Percentiles rank a stretch among this genome's conserved stretches.
These are phyloP conservation scores for Rhinocladiella similis DNA, from an alignment of 2,329 filamentous ascomycete species.

Conservation along the genomic window DNA sequence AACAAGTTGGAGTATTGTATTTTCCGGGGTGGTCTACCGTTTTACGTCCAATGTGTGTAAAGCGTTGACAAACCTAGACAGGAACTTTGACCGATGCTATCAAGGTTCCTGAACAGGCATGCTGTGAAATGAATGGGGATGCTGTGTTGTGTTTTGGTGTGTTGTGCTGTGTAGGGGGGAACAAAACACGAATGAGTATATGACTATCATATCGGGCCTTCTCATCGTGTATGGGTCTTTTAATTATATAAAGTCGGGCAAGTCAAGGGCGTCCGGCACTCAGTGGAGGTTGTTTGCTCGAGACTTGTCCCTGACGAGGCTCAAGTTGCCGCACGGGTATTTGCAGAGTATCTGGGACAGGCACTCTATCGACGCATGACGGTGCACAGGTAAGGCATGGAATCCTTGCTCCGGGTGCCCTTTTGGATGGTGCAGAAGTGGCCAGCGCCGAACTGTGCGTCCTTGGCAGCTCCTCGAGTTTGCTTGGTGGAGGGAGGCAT, in stretches of 20 bases:
- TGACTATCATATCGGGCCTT: too few species aligned
- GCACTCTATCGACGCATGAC: conserved; percentile 8
- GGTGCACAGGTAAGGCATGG: conserved; percentile 4
- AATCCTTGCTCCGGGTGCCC: conserved; percentile 1
- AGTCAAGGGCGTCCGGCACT: too few species aligned
- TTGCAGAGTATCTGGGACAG: neutral
- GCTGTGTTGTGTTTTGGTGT: neutral
- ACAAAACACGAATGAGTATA: too few species aligned
- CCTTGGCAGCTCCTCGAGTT: neutral
- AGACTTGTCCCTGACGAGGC: too few species aligned
- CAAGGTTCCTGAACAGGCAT: neutral
- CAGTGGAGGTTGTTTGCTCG: too few species aligned
- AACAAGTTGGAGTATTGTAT: neutral
- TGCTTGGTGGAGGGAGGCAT: conserved; percentile 1
- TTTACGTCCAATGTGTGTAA: neutral
- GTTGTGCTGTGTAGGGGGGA: too few species aligned
- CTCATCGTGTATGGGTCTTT: too few species aligned
- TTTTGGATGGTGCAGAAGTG: conserved; percentile 13
- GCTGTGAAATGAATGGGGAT: neutral
- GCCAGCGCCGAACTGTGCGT: conserved; percentile 1
- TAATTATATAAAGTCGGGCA: too few species aligned
- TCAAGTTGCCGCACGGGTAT: too few species aligned
- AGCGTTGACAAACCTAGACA: neutral
- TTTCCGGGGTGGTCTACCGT: neutral
- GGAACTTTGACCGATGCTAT: neutral